These are phyloP conservation scores for Pseudotsuga menziesii DNA, from an alignment of 75 land plant genomes.

Conservation along the genomic window DNA sequence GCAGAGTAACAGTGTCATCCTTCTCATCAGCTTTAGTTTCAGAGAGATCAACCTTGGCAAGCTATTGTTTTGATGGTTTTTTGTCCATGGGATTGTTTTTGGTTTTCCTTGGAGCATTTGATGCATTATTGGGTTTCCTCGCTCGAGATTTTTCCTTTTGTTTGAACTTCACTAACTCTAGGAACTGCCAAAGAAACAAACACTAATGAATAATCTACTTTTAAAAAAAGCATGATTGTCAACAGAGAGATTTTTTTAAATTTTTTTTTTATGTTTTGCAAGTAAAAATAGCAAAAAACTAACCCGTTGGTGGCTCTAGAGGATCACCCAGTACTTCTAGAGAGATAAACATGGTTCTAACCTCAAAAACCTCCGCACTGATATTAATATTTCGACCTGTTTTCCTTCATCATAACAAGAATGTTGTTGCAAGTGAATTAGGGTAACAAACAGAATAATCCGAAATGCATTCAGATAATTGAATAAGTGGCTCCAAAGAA, in stretches of 20 bases:
- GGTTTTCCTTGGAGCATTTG: not conserved
- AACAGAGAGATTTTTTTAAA: not conserved
- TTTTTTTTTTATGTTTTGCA: not conserved
- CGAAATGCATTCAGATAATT: too few relatives aligned
- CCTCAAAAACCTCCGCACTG: too few relatives aligned
- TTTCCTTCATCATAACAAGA: too few relatives aligned
- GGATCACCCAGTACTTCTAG: slow-evolving; percentile 7
- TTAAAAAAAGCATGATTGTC: not conserved
- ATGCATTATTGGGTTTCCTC: not conserved
- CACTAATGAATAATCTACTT: not conserved
- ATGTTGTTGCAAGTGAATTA: too few relatives aligned
- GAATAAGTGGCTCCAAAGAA: too few relatives aligned
- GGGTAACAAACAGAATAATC: too few relatives aligned
- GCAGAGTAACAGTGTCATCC: not conserved
- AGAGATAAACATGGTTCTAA: not conserved
- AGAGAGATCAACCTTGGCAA: not conserved
- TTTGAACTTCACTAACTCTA: slow-evolving; percentile 3
- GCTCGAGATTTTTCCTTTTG: slow-evolving; percentile 1
- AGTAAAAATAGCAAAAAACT: not conserved
- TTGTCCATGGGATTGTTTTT: not conserved
- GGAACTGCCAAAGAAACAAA: slow-evolving; percentile 2
- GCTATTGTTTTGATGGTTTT: not conserved
- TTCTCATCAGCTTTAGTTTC: not conserved
- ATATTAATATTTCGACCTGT: too few relatives aligned
- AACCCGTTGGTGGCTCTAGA: not conserved